Percentiles rank a stretch among this genome's conserved stretches.
These are phyloP conservation scores for Pneumocystis murina DNA, from an alignment of 1,139 yeast species.

Conservation along the genomic window DNA sequence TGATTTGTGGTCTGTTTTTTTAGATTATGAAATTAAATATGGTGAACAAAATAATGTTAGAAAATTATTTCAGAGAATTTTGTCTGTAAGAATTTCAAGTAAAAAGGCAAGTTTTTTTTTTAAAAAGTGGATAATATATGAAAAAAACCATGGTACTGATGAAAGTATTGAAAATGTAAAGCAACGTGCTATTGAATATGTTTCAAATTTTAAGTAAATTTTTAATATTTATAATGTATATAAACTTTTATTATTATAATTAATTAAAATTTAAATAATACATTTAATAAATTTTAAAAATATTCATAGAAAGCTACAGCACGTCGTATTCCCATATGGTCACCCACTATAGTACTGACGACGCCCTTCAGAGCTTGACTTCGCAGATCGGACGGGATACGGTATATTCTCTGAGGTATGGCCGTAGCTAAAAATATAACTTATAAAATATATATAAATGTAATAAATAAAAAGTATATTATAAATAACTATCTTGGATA, in stretches of 20 bases:
- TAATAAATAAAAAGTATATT: neutral
- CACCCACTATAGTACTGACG: constrained; percentile 4
- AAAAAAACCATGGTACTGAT: constrained; percentile 53
- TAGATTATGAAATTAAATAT: constrained; percentile 75
- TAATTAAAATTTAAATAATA: too few species aligned
- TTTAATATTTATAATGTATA: neutral
- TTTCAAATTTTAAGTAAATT: constrained; percentile 14
- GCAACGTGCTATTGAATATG: constrained; percentile 80
- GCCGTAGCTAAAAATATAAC: neutral
- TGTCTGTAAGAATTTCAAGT: constrained; percentile 52
- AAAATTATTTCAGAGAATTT: constrained; percentile 66
- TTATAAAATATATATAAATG: neutral
- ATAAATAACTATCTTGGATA: neutral
- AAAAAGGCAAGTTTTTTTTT: constrained; percentile 93
- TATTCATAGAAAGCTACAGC: neutral
- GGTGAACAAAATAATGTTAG: constrained; percentile 43
- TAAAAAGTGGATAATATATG: constrained; percentile 53
- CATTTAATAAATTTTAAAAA: too few species aligned
- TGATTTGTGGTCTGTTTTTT: constrained; percentile 87
- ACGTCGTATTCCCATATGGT: constrained; percentile 2
- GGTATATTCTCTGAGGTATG: constrained; percentile 2
- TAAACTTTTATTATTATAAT: too few species aligned
- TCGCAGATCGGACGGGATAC: constrained; percentile 4
- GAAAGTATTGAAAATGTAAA: constrained; percentile 71
- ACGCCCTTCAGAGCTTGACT: constrained; percentile 4